Base-by-base conservation (phyloP, 1,284 basidiomycete genomes). In the Trichosporon inkin region DNA sequence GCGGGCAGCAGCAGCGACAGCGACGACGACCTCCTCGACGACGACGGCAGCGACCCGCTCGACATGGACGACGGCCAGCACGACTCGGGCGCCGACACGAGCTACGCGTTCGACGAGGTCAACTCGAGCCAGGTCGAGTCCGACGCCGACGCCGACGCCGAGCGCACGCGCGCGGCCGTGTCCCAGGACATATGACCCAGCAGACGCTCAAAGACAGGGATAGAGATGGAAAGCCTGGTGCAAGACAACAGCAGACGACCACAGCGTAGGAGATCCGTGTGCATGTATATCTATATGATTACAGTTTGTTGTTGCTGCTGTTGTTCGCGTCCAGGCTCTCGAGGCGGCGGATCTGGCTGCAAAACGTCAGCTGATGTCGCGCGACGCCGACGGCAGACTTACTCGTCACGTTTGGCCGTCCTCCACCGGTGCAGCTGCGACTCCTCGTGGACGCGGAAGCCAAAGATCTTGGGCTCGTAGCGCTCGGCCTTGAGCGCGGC, bases 401-500 rank as follows among this genome's bases (percentile, higher is more conserved):
- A 88, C 90, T 84, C 84, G 77, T 95, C 91, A 61, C 92, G 80
- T 34, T 88, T 84, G 8, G 89, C 91, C 78, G 91, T 89, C 76
- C 95, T 90, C 93, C 94, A 97, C 72, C 92, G 81, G 73, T 90
- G 88, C 68, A 94, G 78, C 77, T 88, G 92, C n/a, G 93, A 92
- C 67, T 86, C 86, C 81, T 96, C 93, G 72, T 95, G 85, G 36
- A 95, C 82, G 78, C 91, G 89, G 83, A 97, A 97, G 0, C 93
- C 93, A 77, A 96, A 97, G 62, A 96, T 93, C 72, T 86, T 85
- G 36, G 93, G 92, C 58, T 89, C 82, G 76, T 94, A 93, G 66
- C 90, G 80, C 71, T 96, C 93, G 20, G 90, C 90, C 79, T 91
- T 95, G 67, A 89, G 72, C 20, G 91, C 91, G 3, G 86, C 89